Conservation (phyloP, 495 filamentous ascomycete genomes). For the Penicillium nucicola region DNA sequence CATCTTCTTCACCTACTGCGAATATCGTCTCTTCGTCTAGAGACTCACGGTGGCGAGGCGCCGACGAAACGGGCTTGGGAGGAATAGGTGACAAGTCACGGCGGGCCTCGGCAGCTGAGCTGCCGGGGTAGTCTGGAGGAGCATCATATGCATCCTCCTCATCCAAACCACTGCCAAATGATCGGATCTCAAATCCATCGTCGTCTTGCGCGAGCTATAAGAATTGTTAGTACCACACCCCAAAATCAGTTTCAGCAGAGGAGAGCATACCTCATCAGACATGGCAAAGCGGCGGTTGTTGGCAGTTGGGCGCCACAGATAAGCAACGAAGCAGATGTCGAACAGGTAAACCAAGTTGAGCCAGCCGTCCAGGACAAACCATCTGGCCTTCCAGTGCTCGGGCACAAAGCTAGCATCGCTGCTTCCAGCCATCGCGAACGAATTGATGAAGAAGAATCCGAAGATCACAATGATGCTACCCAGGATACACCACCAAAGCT, state of each 20-base stretch:
- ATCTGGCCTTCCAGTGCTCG: slow-evolving; percentile 91
- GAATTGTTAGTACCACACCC: slow-evolving; percentile 22
- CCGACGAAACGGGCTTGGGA: slow-evolving; percentile 49
- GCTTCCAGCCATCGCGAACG: slow-evolving; percentile 83
- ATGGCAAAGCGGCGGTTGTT: slow-evolving; percentile 98
- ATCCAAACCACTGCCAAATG: slow-evolving; percentile 81
- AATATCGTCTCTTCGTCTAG: slow-evolving; percentile 94
- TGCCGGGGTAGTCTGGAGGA: slow-evolving; percentile 32
- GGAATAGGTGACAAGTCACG: slow-evolving; percentile 49
- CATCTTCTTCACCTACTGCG: slow-evolving; percentile 78
- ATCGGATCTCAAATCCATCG: slow-evolving; percentile 95
- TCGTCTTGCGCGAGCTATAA: slow-evolving; percentile 89
- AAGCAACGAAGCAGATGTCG: slow-evolving; percentile 90
- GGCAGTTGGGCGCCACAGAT: slow-evolving; percentile 92
- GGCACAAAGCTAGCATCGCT: slow-evolving; percentile 85
- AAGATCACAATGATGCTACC: slow-evolving; percentile 92
- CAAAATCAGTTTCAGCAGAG: neutral
- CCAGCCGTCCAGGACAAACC: slow-evolving; percentile 98
- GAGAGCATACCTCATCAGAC: slow-evolving; percentile 77
- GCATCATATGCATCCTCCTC: slow-evolving; percentile 52
- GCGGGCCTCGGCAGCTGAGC: slow-evolving; percentile 24
- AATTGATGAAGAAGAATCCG: slow-evolving; percentile 94
- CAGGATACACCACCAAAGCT: slow-evolving; percentile 97
- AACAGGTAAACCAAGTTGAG: slow-evolving; percentile 93
- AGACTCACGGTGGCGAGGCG: slow-evolving; percentile 55